Conservation (phyloP, 2,329 filamentous ascomycete species). For the Fusarium clavum region DNA sequence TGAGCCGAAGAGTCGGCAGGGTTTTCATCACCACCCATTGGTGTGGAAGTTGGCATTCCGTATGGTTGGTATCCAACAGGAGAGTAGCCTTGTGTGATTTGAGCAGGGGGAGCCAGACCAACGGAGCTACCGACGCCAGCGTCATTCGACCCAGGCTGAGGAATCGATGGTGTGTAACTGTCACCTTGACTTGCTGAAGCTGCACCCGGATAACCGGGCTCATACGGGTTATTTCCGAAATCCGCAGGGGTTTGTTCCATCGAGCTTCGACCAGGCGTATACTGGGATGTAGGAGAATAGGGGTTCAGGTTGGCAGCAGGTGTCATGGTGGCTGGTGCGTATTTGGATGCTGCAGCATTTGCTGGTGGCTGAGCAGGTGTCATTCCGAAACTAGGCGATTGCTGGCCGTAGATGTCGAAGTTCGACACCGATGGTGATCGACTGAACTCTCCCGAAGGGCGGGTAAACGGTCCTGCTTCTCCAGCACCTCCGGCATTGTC, state of each 20-base stretch:
- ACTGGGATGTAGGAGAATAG: constrained; percentile 60
- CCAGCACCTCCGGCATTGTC: constrained; percentile 75
- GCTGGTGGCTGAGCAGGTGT: constrained; percentile 51
- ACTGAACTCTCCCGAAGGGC: constrained; percentile 79
- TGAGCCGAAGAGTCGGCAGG: constrained; percentile 39
- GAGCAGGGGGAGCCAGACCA: constrained; percentile 43
- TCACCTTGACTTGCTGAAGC: constrained; percentile 23
- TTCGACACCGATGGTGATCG: constrained; percentile 76
- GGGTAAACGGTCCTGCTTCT: constrained; percentile 83
- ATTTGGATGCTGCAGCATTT: constrained; percentile 54
- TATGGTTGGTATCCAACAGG: constrained; percentile 47
- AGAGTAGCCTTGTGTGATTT: constrained; percentile 40
- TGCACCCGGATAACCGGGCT: constrained; percentile 47
- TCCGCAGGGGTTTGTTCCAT: constrained; percentile 49
- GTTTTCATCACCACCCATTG: constrained; percentile 17
- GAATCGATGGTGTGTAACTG: constrained; percentile 36
- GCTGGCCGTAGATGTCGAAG: constrained; percentile 79
- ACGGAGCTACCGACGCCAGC: constrained; percentile 11
- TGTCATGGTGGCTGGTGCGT: constrained; percentile 47
- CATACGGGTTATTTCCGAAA: constrained; percentile 52
- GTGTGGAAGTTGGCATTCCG: constrained; percentile 43
- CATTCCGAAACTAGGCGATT: constrained; percentile 49
- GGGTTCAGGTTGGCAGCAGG: constrained; percentile 40
- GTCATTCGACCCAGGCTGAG: constrained; percentile 26
- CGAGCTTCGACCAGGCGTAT: constrained; percentile 56